Conservation (phyloP, 2,329 filamentous ascomycete genomes). For the Neofusicoccum sp. region DNA sequence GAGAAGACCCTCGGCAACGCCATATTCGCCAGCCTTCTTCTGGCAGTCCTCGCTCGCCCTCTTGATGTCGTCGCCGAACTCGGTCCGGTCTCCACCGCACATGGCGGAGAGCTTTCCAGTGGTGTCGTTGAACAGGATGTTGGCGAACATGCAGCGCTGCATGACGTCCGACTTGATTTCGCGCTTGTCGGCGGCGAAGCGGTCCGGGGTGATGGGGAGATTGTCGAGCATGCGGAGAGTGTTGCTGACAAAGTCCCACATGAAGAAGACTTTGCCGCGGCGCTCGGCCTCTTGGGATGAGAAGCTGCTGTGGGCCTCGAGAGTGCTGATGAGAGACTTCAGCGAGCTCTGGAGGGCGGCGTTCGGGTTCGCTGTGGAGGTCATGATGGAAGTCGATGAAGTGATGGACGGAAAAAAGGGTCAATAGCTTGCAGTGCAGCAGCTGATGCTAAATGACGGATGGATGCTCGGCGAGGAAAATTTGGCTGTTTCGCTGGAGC, state of each 20-base stretch:
- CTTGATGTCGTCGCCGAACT: slow-evolving; percentile 10
- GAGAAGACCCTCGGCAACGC: background rate
- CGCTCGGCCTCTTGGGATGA: background rate
- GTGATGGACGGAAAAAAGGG: background rate
- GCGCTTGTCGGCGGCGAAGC: background rate
- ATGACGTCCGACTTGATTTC: slow-evolving; percentile 9
- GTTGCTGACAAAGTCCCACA: slow-evolving; percentile 13
- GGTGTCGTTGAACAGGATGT: slow-evolving; percentile 13
- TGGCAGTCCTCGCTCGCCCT: background rate
- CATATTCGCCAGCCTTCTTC: background rate
- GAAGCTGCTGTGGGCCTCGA: background rate
- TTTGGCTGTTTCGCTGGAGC: background rate
- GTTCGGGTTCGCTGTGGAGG: background rate
- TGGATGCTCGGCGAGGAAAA: background rate
- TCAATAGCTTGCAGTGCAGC: background rate
- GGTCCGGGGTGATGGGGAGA: background rate
- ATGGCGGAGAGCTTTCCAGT: slow-evolving; percentile 8
- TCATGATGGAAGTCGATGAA: background rate
- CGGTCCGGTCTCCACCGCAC: background rate
- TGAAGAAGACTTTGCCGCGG: slow-evolving; percentile 10
- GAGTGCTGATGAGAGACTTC: slow-evolving; percentile 1
- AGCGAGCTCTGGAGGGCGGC: background rate
- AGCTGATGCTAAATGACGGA: background rate
- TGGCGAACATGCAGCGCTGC: slow-evolving; percentile 13
- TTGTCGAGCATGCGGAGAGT: slow-evolving; percentile 3